These are phyloP conservation scores for Phyllosticta citriasiana DNA, from an alignment of 2,329 filamentous ascomycete genomes.

Conservation along the genomic window DNA sequence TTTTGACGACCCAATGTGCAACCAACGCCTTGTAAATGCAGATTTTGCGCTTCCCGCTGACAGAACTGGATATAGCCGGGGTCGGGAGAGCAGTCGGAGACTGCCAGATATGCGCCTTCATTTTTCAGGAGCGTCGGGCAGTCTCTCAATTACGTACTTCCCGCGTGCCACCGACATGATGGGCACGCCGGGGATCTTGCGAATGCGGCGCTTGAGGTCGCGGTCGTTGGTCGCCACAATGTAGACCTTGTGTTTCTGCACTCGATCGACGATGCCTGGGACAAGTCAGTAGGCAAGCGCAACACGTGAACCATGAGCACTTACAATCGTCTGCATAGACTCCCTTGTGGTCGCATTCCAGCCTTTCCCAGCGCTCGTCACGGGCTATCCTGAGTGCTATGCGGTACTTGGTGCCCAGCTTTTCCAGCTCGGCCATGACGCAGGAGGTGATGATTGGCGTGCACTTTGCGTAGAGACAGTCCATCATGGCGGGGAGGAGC, in stretches of 20 bases:
- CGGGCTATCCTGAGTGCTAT: slow-evolving; percentile 77
- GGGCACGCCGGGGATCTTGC: slow-evolving; percentile 71
- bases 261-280: slow-evolving; percentile 27
- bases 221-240: slow-evolving; percentile 53
- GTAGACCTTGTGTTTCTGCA: slow-evolving; percentile 38
- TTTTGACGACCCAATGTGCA: background rate
- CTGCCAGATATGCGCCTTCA: slow-evolving; percentile 16
- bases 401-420: slow-evolving; percentile 77
- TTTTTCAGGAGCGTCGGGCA: slow-evolving; percentile 72
- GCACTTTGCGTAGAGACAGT: slow-evolving; percentile 84
- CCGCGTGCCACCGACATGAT: slow-evolving; percentile 75
- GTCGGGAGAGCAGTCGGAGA: too few relatives aligned
- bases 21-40: too few relatives aligned
- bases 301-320: background rate
- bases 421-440: slow-evolving; percentile 75
- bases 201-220: slow-evolving; percentile 63
- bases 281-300: background rate
- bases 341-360: slow-evolving; percentile 86
- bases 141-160: slow-evolving; percentile 88
- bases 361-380: slow-evolving; percentile 77
- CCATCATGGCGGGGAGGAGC: slow-evolving; percentile 81
- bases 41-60: too few relatives aligned
- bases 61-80: too few relatives aligned
- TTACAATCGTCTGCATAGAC: slow-evolving; percentile 77
- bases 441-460: slow-evolving; percentile 79